A percentile compares a stretch with the other conserved stretches of the same genome.
These are phyloP conservation scores for Platanthera zijinensis DNA, from an alignment of 106 monocot genomes.

Conservation along the genomic window DNA sequence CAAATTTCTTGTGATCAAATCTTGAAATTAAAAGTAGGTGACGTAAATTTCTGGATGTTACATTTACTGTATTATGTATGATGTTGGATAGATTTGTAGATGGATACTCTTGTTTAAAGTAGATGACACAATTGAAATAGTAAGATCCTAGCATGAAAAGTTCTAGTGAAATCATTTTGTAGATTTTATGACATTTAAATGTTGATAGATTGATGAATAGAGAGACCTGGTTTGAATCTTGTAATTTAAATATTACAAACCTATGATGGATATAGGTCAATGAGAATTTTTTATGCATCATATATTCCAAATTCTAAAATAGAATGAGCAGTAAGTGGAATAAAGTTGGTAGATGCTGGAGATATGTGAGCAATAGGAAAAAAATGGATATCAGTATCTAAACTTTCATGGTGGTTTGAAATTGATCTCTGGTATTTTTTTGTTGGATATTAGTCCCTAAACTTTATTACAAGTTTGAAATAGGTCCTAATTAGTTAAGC, in stretches of 20 bases:
- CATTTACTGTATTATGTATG: no score
- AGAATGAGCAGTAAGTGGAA: not conserved
- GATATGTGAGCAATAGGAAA: not conserved
- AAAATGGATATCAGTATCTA: no score
- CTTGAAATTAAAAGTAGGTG: no score
- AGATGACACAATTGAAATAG: not conserved
- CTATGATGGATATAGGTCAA: not conserved
- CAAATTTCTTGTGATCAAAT: no score
- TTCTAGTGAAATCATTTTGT: not conserved
- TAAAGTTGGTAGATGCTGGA: not conserved
- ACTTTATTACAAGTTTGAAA: no score
- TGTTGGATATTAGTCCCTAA: no score
- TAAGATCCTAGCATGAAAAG: not conserved
- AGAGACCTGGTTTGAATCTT: not conserved
- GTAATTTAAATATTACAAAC: not conserved
- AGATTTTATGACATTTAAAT: not conserved
- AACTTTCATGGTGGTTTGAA: no score
- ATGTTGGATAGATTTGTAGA: no score
- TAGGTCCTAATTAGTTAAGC: no score
- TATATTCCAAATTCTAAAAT: not conserved
- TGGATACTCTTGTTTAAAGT: not conserved
- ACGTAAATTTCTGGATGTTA: no score
- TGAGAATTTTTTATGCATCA: not conserved
- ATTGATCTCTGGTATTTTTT: no score
- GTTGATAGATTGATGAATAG: not conserved